A percentile compares a stretch with the other conserved stretches of the same genome.
These are phyloP conservation scores for Tricholoma sp. DNA, from an alignment of 768 basidiomycete species.

Conservation along the genomic window DNA sequence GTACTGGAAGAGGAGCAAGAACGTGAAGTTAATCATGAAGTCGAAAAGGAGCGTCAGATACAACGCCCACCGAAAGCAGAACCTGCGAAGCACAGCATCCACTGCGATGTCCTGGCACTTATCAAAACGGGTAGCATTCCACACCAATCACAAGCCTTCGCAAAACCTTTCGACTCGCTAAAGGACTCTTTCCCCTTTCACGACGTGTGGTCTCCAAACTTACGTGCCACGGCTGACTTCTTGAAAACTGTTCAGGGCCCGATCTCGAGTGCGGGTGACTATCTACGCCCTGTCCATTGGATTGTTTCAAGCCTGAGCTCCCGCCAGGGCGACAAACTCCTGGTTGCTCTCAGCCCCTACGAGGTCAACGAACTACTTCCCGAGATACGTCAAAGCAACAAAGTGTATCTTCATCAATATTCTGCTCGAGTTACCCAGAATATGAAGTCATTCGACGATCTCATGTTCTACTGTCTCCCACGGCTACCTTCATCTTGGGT, in stretches of 20 bases:
- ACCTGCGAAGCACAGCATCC: constrained; percentile 22
- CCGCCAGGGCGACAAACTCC: not conserved
- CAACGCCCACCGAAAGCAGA: constrained; percentile 27
- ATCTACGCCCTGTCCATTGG: constrained; percentile 39
- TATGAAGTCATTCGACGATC: constrained; percentile 32
- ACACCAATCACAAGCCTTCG: constrained; percentile 12
- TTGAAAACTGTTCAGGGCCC: constrained; percentile 19
- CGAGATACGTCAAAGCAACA: constrained; percentile 23
- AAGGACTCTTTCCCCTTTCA: constrained; percentile 6
- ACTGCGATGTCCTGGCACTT: constrained; percentile 20
- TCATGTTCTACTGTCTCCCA: constrained; percentile 26
- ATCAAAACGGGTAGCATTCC: constrained; percentile 24
- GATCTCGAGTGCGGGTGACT: constrained; percentile 17
- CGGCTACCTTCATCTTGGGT: constrained; percentile 14
- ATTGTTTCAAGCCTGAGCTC: constrained; percentile 28
- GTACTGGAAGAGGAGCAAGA: constrained; percentile 46
- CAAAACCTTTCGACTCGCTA: constrained; percentile 8
- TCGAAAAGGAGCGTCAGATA: constrained; percentile 35
- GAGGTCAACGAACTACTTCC: constrained; percentile 35
- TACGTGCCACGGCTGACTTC: constrained; percentile 32
- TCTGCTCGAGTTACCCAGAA: constrained; percentile 28
- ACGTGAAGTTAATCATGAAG: constrained; percentile 39
- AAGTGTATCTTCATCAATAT: constrained; percentile 38
- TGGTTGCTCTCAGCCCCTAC: constrained; percentile 35
- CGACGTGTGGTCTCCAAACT: constrained; percentile 14